Evolutionary conservation across 345 rosid species (phyloP).

Genomic region (Geranium rotundifolium): DNA sequence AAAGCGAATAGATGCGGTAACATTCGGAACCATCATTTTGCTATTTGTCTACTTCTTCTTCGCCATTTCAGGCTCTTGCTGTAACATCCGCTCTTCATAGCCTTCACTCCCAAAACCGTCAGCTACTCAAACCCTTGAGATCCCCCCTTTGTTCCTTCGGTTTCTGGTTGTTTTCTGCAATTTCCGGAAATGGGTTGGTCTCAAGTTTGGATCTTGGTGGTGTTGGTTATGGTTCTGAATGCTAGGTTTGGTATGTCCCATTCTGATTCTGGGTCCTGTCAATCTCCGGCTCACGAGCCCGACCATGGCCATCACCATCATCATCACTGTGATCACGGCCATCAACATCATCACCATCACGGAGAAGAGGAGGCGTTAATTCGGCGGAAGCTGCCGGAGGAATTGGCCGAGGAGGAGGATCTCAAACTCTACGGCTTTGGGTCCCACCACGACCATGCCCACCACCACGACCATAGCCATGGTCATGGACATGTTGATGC

Average conservation of each 20-base stretch:
- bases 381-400: conserved; percentile 62
- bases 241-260: conserved; percentile 28
- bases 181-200: not conserved
- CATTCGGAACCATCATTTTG: conserved; percentile 65
- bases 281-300: conserved; percentile 33
- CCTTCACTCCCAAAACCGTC: conserved; percentile 1
- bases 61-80: conserved; percentile 59
- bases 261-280: conserved; percentile 14
- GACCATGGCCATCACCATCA: conserved; percentile 33
- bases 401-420: conserved; percentile 89
- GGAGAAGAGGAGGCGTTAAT: conserved; percentile 2
- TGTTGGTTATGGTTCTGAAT: conserved; percentile 13
- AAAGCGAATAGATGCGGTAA: conserved; percentile 42
- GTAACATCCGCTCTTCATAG: conserved; percentile 29
- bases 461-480: conserved; percentile 19
- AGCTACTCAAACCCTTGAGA: not conserved
- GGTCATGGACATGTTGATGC: conserved; percentile 18
- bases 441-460: conserved; percentile 28
- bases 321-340: conserved; percentile 9
- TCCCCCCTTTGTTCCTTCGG: not conserved
- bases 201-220: conserved; percentile 4
- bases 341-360: conserved; percentile 1
- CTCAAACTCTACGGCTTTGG: conserved; percentile 74
- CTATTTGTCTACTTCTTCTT: conserved; percentile 57
- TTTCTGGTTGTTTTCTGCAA: not conserved